Evolutionary conservation across 78 protist genomes (phyloP), one percentile per base, ranked within the genome.

Genomic region (Andalucia godoyi): DNA sequence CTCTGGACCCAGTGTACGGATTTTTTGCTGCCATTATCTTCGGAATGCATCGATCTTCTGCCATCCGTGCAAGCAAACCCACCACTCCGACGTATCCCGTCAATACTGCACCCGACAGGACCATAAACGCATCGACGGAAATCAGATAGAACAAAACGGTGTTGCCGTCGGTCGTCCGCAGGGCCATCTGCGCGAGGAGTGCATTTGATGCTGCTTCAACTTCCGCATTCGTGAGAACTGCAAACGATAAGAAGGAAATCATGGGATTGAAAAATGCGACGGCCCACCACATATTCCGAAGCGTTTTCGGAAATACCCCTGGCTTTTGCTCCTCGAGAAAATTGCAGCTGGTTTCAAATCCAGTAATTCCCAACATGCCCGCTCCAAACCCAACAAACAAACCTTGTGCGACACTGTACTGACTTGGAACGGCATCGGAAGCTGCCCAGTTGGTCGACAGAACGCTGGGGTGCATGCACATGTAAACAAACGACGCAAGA

Each of bases 291-390:
- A 84, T 83, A 57, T 80, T 84, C 36, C 85, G 45, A 18, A 88
- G 70, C 0, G 85, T 77, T 72, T 80, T 76, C 29, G 83, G 78
- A 46, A 72, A 88, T n/a, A 83, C 89, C 25, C 89, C 93, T n/a
- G n/a, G n/a, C n/a, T n/a, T n/a, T n/a, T n/a, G n/a, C n/a, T n/a
- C n/a, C n/a, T n/a, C n/a, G n/a, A 25, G 53, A n/a, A 66, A 84
- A 62, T 88, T 88, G 15, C 86, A 79, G 10, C 86, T 73, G 0
- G 85, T 83, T 55, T 88, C 93, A 30, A 81, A 88, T 27, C 93
- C 93, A 6, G 84, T 67, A 10, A 87, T 84, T 15, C 93, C 93
- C 37, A 87, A 67, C 78, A 87, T 59, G 1, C 80, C 93, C 3
- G 87, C 84, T 27, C 81, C 75, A 54, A 87, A 82, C 18, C 93